Percentiles rank a stretch among this genome's conserved stretches.
These are phyloP conservation scores for Suillus subalutaceus DNA, from an alignment of 768 basidiomycete genomes.

Conservation along the genomic window DNA sequence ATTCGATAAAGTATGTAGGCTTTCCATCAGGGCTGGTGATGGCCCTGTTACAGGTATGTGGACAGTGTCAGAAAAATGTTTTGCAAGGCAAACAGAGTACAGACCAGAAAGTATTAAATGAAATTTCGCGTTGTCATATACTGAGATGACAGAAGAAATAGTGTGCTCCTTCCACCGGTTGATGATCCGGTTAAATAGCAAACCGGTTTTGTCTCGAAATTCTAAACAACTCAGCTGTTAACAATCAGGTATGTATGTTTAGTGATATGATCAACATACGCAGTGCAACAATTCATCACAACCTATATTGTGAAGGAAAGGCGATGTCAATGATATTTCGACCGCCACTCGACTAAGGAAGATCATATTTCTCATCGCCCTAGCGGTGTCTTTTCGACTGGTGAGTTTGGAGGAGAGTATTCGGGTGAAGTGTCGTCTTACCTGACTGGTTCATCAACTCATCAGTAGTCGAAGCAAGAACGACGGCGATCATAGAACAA, in stretches of 20 bases:
- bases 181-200: conserved; percentile 49
- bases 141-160: conserved; percentile 32
- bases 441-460: conserved; percentile 36
- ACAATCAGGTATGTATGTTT: conserved; percentile 8
- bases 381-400: conserved; percentile 11
- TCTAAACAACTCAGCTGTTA: conserved; percentile 37
- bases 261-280: conserved; percentile 33
- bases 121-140: conserved; percentile 20
- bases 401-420: conserved; percentile 13
- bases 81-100: conserved; percentile 16
- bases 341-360: conserved; percentile 54
- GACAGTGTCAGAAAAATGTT: not conserved
- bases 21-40: conserved; percentile 56
- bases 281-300: conserved; percentile 39
- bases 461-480: conserved; percentile 42
- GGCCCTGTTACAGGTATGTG: conserved; percentile 39
- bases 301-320: conserved; percentile 48
- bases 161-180: conserved; percentile 55
- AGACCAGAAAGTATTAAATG: conserved; percentile 8
- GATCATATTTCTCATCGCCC: conserved; percentile 38
- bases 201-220: conserved; percentile 46
- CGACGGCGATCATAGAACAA: conserved; percentile 43
- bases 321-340: conserved; percentile 47
- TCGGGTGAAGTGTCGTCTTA: conserved; percentile 25
- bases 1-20: conserved; percentile 55